Base-by-base conservation (phyloP, 2,329 filamentous ascomycete species). In the Rhinocladiella mackenziei region DNA sequence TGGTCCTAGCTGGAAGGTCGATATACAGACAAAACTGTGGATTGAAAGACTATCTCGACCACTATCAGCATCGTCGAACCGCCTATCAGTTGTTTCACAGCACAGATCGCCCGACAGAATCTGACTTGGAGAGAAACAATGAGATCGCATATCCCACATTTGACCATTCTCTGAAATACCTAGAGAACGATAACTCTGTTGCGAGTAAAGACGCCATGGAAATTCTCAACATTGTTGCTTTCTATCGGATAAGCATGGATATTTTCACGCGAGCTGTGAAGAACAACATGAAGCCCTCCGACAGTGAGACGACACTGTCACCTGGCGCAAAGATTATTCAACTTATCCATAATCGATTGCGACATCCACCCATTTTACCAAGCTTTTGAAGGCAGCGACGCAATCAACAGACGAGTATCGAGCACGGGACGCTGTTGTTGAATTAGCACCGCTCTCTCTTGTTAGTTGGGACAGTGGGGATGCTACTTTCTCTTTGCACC, bases 1-100 rank as follows among this genome's bases (percentile, higher is more conserved):
- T 62, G 10, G 51, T 55, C 22, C 53, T 59, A 28, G 61, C 61
- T 1, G 60, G 60, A 10, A 48, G 41, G 7, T 37, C 51, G 0
- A 59, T 63, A 35, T 23, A 20, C 11, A 43, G 49, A 8, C 46
- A 53, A 22, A 18, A 56, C 4, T 62, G 52, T 42, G 32, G 30
- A 9, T 39, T 62, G 13, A 49, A 53, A 32, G 48, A 58, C 8
- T 62, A 60, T 45, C 34, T 59, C 3, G 15, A 35, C 4, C 52
- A 54, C 20, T 20, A 42, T 13, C 15, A 26, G 2, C 4, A 10
- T 2, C 18, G n/a, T 11, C 39, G 39, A 13, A 34, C 9, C 9
- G 11, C 18, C 11, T 34, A 33, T n/a, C 30, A 19, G 22, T 25
- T n/a, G 14, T 14, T 32, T 7, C 15, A n/a, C n/a, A n/a, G n/a